phyloP scores from a whole-genome alignment of 2,329 filamentous ascomycete species.

The Keithomyces neogunnii region DNA sequence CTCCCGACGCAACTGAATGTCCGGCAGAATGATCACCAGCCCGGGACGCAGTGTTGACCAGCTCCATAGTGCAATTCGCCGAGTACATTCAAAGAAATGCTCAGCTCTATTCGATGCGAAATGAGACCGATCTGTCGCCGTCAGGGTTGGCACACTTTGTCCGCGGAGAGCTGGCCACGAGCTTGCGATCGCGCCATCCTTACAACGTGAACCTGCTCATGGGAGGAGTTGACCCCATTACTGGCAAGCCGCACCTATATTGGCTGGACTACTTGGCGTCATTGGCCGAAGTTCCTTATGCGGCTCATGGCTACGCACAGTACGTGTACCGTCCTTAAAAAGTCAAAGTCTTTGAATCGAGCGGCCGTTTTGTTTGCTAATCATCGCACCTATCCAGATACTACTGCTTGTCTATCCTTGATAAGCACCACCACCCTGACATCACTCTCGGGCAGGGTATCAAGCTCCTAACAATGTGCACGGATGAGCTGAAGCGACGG shows the following conservation, averaged over 20 bases:
- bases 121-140: slow-evolving; percentile 84
- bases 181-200: slow-evolving; percentile 82
- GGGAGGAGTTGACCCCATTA: slow-evolving; percentile 87
- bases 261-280: slow-evolving; percentile 97
- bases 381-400: slow-evolving; percentile 46
- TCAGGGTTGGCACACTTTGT: slow-evolving; percentile 88
- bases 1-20: not conserved
- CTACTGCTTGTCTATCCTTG: slow-evolving; percentile 94
- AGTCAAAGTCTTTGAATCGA: not conserved
- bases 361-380: slow-evolving; percentile 2
- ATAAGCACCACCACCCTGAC: slow-evolving; percentile 97
- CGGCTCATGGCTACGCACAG: slow-evolving; percentile 97
- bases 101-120: slow-evolving; percentile 97
- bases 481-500: slow-evolving; percentile 91
- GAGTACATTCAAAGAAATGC: slow-evolving; percentile 99
- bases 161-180: slow-evolving; percentile 83
- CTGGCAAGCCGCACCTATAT: slow-evolving; percentile 83
- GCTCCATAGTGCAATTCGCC: slow-evolving; percentile 81
- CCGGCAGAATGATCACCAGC: not conserved
- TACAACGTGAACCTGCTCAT: slow-evolving; percentile 97
- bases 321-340: slow-evolving; percentile 35
- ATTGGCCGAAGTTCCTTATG: slow-evolving; percentile 81
- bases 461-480: slow-evolving; percentile 90
- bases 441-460: slow-evolving; percentile 83
- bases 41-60: slow-evolving; percentile 13